Conservation (phyloP, 169 alveolate genomes). For the Cryptosporidium baileyi region DNA sequence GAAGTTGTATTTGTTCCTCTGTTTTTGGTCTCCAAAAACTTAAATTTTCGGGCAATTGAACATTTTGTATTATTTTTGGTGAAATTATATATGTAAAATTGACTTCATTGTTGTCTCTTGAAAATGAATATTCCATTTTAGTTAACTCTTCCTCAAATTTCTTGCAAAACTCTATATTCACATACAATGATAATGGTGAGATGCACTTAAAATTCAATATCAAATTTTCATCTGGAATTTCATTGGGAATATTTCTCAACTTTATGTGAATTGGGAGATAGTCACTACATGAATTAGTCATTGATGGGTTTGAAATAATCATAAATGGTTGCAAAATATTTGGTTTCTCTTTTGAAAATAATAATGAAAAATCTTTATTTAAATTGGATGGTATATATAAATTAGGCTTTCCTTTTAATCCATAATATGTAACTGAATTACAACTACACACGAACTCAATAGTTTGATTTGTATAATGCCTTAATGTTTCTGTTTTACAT, state of each 20-base stretch:
- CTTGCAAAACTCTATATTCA: constrained; percentile 25
- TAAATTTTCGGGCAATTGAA: neutral
- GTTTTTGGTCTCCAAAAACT: constrained; percentile 24
- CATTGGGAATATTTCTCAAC: constrained; percentile 5
- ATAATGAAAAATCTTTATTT: neutral
- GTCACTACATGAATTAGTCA: constrained; percentile 3
- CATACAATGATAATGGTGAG: constrained; percentile 1
- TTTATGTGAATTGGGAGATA: constrained; percentile 22
- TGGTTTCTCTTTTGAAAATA: constrained; percentile 29
- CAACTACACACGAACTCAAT: constrained; percentile 54
- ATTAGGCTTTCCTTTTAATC: constrained; percentile 6
- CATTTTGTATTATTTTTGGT: neutral
- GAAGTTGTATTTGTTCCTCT: neutral
- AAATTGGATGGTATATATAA: neutral
- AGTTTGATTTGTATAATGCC: constrained; percentile 18
- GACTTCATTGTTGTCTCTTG: constrained; percentile 1
- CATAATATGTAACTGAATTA: constrained; percentile 49
- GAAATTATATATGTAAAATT: constrained; percentile 20
- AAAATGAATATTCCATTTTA: constrained; percentile 1
- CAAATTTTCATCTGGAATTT: constrained; percentile 13
- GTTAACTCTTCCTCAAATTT: neutral
- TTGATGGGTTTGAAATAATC: constrained; percentile 11
- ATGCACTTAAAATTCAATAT: constrained; percentile 14
- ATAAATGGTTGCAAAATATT: constrained; percentile 61
- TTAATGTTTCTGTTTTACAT: constrained; percentile 19